Conservation (phyloP, 2,329 filamentous ascomycete genomes). For the Venturia oleaginea region DNA sequence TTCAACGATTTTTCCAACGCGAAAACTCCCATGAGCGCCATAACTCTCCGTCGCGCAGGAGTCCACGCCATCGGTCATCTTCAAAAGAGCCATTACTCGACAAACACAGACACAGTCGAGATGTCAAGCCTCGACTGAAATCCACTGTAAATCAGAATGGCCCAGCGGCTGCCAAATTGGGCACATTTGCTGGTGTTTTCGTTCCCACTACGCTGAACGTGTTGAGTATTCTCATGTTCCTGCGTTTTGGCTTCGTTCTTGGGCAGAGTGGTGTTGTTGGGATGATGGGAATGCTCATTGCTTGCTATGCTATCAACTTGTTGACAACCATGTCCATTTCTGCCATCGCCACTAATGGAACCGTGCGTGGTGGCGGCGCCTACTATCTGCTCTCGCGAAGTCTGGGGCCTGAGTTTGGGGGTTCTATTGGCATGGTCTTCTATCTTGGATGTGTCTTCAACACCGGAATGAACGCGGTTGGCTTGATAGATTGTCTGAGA, state of each 20-base stretch:
- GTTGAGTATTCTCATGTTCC: conserved; percentile 83
- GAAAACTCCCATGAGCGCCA: background rate
- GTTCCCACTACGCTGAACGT: conserved; percentile 86
- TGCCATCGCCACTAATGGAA: conserved; percentile 82
- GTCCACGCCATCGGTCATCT: background rate
- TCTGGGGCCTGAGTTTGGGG: conserved; percentile 79
- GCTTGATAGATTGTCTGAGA: conserved; percentile 72
- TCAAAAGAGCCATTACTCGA: background rate
- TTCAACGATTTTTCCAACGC: background rate
- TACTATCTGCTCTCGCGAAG: conserved; percentile 85
- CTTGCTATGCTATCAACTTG: conserved; percentile 74
- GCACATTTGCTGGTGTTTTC: conserved; percentile 58
- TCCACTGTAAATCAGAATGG: background rate
- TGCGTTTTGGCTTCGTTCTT: conserved; percentile 77
- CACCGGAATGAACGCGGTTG: conserved; percentile 78
- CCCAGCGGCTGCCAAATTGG: conserved; percentile 48
- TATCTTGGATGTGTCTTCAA: conserved; percentile 87
- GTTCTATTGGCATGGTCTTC: conserved; percentile 79
- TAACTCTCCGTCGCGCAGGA: background rate
- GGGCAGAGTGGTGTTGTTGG: conserved; percentile 72
- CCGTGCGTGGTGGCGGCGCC: conserved; percentile 76
- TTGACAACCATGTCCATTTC: conserved; percentile 79
- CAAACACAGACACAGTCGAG: background rate
- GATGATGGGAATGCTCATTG: conserved; percentile 66
- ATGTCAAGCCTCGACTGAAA: background rate